Evolutionary conservation across 331 rosid genomes (phyloP).

Genomic region (Cydonia oblonga): DNA sequence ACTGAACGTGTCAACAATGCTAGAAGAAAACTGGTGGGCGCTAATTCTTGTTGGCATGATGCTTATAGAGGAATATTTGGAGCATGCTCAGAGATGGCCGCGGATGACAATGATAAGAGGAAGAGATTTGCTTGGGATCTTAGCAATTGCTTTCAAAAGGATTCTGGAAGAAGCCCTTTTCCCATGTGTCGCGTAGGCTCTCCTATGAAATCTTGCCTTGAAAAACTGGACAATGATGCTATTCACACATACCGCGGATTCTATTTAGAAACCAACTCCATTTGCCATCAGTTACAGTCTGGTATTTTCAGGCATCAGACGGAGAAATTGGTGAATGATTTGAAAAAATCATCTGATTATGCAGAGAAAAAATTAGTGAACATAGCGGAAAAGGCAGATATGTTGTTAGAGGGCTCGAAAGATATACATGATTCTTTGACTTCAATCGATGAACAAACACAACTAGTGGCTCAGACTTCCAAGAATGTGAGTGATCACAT

Average conservation of each 20-base stretch:
- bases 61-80: conserved; percentile 48
- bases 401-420: conserved; percentile 31
- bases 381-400: conserved; percentile 42
- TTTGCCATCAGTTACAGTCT: conserved; percentile 73
- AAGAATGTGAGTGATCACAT: conserved; percentile 35
- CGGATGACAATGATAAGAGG: conserved; percentile 35
- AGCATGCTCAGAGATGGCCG: conserved; percentile 49
- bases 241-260: conserved; percentile 54
- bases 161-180: conserved; percentile 44
- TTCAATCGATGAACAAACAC: conserved; percentile 25
- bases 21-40: conserved; percentile 24
- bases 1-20: conserved; percentile 33
- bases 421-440: conserved; percentile 30
- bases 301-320: conserved; percentile 51
- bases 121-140: conserved; percentile 75
- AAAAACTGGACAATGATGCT: conserved; percentile 32
- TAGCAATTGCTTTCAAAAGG: conserved; percentile 66
- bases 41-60: conserved; percentile 53
- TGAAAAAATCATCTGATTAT: conserved; percentile 46
- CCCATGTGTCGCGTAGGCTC: conserved; percentile 40
- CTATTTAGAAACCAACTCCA: conserved; percentile 68
- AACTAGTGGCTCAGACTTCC: conserved; percentile 30
- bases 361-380: conserved; percentile 48
- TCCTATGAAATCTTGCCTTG: conserved; percentile 38
- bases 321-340: conserved; percentile 60